Conservation (phyloP, 1,284 basidiomycete species). For the Athelia sp. region DNA sequence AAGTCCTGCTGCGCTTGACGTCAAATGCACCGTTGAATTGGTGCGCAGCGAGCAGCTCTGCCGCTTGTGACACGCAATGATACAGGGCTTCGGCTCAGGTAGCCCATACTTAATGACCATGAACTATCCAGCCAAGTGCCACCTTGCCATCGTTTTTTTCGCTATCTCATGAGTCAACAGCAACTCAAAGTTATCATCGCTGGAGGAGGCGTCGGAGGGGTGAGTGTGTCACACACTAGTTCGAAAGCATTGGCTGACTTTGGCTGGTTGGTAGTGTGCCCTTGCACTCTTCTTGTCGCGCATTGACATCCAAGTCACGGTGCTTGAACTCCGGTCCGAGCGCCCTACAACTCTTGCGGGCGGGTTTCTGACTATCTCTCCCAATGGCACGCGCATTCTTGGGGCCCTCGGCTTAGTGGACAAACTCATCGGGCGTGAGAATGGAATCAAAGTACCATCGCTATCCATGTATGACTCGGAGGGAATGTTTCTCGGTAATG, state of each 20-base stretch:
- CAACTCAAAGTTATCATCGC: neutral
- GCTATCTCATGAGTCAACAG: no score
- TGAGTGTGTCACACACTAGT: neutral
- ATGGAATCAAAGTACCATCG: neutral
- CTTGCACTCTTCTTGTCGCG: neutral
- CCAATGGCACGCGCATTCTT: neutral
- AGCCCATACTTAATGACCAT: no score
- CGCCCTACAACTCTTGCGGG: neutral
- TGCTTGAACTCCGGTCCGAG: neutral
- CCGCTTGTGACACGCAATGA: no score
- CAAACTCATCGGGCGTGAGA: neutral
- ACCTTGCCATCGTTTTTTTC: no score
- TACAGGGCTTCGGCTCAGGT: no score
- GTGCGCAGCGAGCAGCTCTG: no score
- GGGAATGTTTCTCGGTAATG: neutral
- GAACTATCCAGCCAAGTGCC: no score
- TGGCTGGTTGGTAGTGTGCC: neutral
- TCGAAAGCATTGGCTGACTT: neutral
- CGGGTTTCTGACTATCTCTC: neutral
- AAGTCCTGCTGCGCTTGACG: no score
- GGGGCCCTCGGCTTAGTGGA: neutral
- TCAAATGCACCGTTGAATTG: no score
- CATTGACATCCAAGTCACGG: neutral
- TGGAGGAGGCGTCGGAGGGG: neutral
- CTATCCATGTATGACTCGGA: neutral